These are phyloP conservation scores for Leptographium flavum DNA, from an alignment of 2,329 filamentous ascomycete genomes.

Conservation along the genomic window DNA sequence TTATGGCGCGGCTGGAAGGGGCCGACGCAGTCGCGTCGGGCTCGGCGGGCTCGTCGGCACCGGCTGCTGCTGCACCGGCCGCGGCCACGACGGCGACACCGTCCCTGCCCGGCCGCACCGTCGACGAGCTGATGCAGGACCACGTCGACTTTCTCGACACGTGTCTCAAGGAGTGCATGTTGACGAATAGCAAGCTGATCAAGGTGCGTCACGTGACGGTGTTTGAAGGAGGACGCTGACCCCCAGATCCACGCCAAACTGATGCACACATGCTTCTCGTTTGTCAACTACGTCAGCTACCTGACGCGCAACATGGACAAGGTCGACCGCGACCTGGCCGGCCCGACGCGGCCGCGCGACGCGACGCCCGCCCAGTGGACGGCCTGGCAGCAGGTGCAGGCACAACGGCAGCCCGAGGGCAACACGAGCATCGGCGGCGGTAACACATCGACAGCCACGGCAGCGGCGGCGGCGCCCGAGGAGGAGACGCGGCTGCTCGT, in stretches of 20 bases:
- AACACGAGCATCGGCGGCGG: slow-evolving; percentile 16
- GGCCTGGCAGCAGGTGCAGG: slow-evolving; percentile 33
- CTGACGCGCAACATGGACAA: slow-evolving; percentile 74
- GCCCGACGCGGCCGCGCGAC: slow-evolving; percentile 37
- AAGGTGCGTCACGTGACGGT: slow-evolving; percentile 43
- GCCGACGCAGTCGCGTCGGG: too few relatives aligned
- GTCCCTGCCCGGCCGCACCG: slow-evolving; percentile 44
- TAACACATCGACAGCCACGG: slow-evolving; percentile 22
- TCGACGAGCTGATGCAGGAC: slow-evolving; percentile 97
- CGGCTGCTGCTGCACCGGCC: slow-evolving; percentile 9
- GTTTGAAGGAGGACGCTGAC: neutral
- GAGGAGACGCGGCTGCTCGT: slow-evolving; percentile 38
- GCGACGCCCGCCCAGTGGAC: slow-evolving; percentile 49
- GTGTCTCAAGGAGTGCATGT: slow-evolving; percentile 96
- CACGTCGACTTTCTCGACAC: slow-evolving; percentile 97
- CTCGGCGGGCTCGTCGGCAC: too few relatives aligned
- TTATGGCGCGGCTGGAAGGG: slow-evolving; percentile 71
- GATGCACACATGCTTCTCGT: slow-evolving; percentile 90
- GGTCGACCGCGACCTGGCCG: slow-evolving; percentile 63
- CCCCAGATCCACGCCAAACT: slow-evolving; percentile 91
- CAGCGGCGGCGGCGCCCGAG: slow-evolving; percentile 17
- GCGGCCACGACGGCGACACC: neutral
- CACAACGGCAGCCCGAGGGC: slow-evolving; percentile 22
- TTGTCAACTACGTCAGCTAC: slow-evolving; percentile 78
- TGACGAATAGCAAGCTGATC: slow-evolving; percentile 89